Conservation (phyloP, 2,329 filamentous ascomycete genomes). For the Trichoderma endophyticum region DNA sequence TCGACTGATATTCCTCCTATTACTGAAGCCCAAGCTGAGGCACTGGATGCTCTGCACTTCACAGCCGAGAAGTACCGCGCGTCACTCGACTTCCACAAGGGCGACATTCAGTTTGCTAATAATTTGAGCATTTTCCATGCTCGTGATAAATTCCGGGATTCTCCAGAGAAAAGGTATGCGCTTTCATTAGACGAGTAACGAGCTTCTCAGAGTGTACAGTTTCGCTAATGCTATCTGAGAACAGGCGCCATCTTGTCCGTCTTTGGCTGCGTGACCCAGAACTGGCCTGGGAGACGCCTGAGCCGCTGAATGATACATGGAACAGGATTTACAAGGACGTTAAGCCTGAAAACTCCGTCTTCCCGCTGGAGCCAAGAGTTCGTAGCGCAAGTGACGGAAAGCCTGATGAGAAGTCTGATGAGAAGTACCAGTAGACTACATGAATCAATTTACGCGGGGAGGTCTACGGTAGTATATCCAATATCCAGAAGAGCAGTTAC, state of each 20-base stretch:
- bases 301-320: slow-evolving; percentile 46
- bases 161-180: slow-evolving; percentile 43
- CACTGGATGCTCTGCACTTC: slow-evolving; percentile 50
- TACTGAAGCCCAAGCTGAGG: slow-evolving; percentile 51
- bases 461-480: not conserved
- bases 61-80: slow-evolving; percentile 45
- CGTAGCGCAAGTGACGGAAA: slow-evolving; percentile 3
- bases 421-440: not conserved
- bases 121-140: slow-evolving; percentile 55
- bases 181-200: no score
- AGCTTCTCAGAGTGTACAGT: slow-evolving; percentile 17
- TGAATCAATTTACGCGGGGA: not conserved
- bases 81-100: slow-evolving; percentile 45
- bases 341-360: slow-evolving; percentile 49
- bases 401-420: not conserved
- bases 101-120: slow-evolving; percentile 55
- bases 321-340: slow-evolving; percentile 52
- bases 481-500: not conserved
- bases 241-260: slow-evolving; percentile 45
- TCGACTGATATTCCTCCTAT: slow-evolving; percentile 54
- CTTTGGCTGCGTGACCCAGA: slow-evolving; percentile 51
- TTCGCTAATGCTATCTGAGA: not conserved
- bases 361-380: slow-evolving; percentile 50
- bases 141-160: slow-evolving; percentile 47
- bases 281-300: slow-evolving; percentile 47